Evolutionary conservation across 129 eudicot species (phyloP).

Genomic region (Lactuca saligna): DNA sequence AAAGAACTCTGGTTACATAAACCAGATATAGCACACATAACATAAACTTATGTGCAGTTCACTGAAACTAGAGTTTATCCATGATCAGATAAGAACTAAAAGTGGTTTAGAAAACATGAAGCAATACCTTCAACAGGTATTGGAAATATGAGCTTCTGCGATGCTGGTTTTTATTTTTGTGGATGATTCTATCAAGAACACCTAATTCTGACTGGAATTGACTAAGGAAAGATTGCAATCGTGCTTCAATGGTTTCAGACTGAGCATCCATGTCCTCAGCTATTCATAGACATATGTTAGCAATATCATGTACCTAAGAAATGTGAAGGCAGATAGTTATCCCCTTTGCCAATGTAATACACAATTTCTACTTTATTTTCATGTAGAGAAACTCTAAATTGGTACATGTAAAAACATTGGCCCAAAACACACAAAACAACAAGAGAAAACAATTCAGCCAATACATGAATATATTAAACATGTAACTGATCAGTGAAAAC

Average conservation of each 20-base stretch:
- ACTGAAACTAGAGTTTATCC: not conserved
- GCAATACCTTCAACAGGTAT: conserved; percentile 63
- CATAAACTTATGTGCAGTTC: not conserved
- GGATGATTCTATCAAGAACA: conserved; percentile 75
- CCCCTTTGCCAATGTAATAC: not conserved
- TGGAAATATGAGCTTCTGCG: conserved; percentile 76
- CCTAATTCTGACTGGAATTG: conserved; percentile 68
- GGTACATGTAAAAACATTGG: not conserved
- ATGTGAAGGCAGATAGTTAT: not conserved
- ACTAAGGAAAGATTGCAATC: conserved; percentile 61
- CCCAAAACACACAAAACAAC: not conserved
- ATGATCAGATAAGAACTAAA: not conserved
- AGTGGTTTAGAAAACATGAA: not conserved
- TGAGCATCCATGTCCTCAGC: conserved; percentile 54
- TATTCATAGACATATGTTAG: conserved; percentile 10
- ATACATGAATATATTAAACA: not conserved
- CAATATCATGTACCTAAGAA: conserved; percentile 1
- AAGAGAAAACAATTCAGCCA: not conserved
- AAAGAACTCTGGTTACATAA: conserved; percentile 13
- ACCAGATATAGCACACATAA: not conserved
- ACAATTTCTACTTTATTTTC: too few species aligned
- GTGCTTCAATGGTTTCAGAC: conserved; percentile 52
- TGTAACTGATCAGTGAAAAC: too few species aligned
- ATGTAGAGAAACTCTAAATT: not conserved
- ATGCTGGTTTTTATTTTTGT: conserved; percentile 93